These are phyloP conservation scores for Panicum virgatum DNA, from an alignment of 202 grass and related monocot species.

Conservation along the genomic window DNA sequence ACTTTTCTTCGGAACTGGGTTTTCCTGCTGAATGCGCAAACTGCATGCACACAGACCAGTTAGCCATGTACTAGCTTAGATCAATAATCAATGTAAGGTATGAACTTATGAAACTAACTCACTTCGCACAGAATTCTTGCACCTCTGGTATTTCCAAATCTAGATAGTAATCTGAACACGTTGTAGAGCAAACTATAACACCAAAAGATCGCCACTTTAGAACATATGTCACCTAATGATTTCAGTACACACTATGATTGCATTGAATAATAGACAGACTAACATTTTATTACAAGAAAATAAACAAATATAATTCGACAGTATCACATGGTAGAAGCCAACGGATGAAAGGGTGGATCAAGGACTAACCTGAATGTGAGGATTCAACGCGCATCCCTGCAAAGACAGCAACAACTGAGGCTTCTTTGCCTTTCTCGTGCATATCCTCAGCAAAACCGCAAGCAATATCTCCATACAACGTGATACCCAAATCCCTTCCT, in stretches of 20 bases:
- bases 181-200: constrained; percentile 23
- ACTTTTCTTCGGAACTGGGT: neutral
- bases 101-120: neutral
- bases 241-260: neutral
- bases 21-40: neutral
- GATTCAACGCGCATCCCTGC: constrained; percentile 3
- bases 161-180: constrained; percentile 9
- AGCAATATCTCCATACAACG: constrained; percentile 35
- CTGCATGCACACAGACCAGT: neutral
- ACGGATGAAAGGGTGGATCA: neutral
- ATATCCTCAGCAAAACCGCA: constrained; percentile 13
- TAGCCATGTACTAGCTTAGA: neutral
- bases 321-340: neutral
- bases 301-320: neutral
- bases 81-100: neutral
- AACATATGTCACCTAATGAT: neutral
- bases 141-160: constrained; percentile 37
- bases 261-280: neutral
- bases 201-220: neutral
- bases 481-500: neutral
- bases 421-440: neutral
- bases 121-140: constrained; percentile 28
- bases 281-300: neutral
- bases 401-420: constrained; percentile 20
- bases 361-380: constrained; percentile 12